These are phyloP conservation scores for Selaginella tamariscina DNA, from an alignment of 75 land plant genomes.

Conservation along the genomic window DNA sequence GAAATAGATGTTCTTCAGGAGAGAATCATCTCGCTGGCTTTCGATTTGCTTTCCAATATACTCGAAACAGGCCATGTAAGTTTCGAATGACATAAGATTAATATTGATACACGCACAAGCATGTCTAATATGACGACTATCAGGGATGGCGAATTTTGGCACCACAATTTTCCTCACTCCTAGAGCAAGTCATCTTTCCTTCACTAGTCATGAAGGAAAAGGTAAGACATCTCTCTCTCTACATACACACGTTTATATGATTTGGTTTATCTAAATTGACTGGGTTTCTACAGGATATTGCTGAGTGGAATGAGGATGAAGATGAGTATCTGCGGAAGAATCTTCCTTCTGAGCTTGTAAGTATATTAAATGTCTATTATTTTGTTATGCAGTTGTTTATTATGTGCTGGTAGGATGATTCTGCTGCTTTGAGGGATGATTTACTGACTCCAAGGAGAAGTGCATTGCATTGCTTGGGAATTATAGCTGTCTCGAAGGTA, in stretches of 20 bases:
- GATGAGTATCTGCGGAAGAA: slow-evolving; percentile 79
- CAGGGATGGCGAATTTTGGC: slow-evolving; percentile 93
- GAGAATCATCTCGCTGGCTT: slow-evolving; percentile 62
- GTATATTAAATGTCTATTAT: neutral
- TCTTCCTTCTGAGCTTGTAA: slow-evolving; percentile 81
- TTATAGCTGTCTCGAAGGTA: slow-evolving; percentile 77
- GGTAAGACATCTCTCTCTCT: slow-evolving; percentile 34
- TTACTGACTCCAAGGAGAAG: slow-evolving; percentile 70
- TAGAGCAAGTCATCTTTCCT: slow-evolving; percentile 76
- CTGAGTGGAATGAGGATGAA: slow-evolving; percentile 71
- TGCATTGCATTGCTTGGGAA: slow-evolving; percentile 70
- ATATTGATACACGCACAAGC: neutral
- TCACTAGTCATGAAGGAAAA: slow-evolving; percentile 58
- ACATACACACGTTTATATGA: too few species aligned
- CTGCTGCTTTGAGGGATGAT: slow-evolving; percentile 70
- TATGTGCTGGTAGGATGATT: slow-evolving; percentile 54
- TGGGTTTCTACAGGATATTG: slow-evolving; percentile 39
- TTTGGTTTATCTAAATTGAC: too few species aligned
- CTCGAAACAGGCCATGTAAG: slow-evolving; percentile 81
- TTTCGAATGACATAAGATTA: too few species aligned
- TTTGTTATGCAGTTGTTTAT: neutral
- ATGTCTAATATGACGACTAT: neutral
- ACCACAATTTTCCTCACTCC: slow-evolving; percentile 48
- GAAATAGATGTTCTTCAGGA: slow-evolving; percentile 46
- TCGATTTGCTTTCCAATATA: slow-evolving; percentile 65